Evolutionary conservation across 176 grass and related monocot species (phyloP).

Genomic region (Carex cristatella): DNA sequence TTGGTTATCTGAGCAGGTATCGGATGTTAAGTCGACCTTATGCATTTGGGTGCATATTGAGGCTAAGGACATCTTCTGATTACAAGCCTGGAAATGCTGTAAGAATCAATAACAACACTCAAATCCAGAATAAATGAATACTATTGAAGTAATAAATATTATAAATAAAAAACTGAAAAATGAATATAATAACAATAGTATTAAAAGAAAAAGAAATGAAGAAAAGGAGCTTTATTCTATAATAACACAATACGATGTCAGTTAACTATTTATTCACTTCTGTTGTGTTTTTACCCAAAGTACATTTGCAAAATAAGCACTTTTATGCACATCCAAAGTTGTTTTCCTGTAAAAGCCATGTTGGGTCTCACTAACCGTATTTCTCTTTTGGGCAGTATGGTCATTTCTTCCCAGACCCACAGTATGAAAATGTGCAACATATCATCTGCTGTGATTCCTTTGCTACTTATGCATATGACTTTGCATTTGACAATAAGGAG

Average conservation of each 20-base stretch:
- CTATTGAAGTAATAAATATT: not conserved
- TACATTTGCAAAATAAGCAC: not conserved
- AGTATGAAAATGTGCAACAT: constrained; percentile 98
- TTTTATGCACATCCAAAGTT: not conserved
- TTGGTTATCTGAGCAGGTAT: constrained; percentile 50
- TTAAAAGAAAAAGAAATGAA: not conserved
- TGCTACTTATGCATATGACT: constrained; percentile 98
- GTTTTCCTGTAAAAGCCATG: not conserved
- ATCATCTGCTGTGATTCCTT: constrained; percentile 99
- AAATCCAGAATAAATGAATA: not conserved
- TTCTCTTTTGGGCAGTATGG: constrained; percentile 53
- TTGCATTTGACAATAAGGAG: constrained; percentile 50
- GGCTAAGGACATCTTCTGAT: constrained; percentile 93
- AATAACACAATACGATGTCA: not conserved
- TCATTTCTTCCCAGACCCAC: constrained; percentile 96
- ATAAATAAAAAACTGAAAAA: not conserved
- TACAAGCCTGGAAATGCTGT: constrained; percentile 72
- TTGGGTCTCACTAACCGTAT: not conserved
- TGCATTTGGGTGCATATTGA: constrained; percentile 96
- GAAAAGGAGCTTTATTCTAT: not conserved
- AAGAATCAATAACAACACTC: constrained; percentile 18
- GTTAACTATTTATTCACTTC: not conserved
- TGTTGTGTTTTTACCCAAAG: not conserved
- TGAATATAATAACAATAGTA: not conserved
- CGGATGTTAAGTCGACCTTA: constrained; percentile 89